Evolutionary conservation across 1,284 basidiomycete genomes (phyloP).

Genomic region (Cutaneotrichosporon spelunceum): DNA sequence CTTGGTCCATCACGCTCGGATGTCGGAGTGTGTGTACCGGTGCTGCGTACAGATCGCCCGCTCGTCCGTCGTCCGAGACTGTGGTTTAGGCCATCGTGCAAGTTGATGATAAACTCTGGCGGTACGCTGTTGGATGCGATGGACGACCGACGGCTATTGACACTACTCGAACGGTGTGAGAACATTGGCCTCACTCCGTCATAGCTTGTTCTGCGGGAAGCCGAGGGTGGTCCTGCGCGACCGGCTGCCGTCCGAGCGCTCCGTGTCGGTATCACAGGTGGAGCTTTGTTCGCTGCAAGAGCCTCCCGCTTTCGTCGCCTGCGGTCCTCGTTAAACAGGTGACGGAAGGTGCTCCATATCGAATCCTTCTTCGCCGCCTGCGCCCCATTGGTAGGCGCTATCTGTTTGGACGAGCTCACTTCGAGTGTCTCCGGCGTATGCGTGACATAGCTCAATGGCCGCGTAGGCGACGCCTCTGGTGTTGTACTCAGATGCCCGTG

Average conservation of each 20-base stretch:
- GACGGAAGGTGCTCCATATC: slow-evolving; percentile 53
- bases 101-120: slow-evolving; percentile 30
- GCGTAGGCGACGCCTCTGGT: slow-evolving; percentile 2
- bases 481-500: not conserved
- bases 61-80: slow-evolving; percentile 37
- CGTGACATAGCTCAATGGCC: not conserved
- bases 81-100: slow-evolving; percentile 30
- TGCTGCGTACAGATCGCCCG: slow-evolving; percentile 10
- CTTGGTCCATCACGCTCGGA: slow-evolving; percentile 44
- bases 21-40: slow-evolving; percentile 48
- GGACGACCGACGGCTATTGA: slow-evolving; percentile 50
- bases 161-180: slow-evolving; percentile 48
- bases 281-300: slow-evolving; percentile 4
- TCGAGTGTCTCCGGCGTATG: not conserved
- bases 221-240: slow-evolving; percentile 21
- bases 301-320: slow-evolving; percentile 46
- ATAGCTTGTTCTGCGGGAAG: slow-evolving; percentile 34
- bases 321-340: slow-evolving; percentile 54
- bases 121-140: slow-evolving; percentile 41
- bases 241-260: slow-evolving; percentile 30
- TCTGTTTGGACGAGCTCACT: not conserved
- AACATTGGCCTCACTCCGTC: slow-evolving; percentile 37
- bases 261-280: slow-evolving; percentile 36
- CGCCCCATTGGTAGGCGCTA: not conserved
- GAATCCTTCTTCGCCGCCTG: slow-evolving; percentile 41